Evolutionary conservation across 2,329 filamentous ascomycete species (phyloP), one percentile per base, ranked within the genome.

Genomic region (Ophiostoma piceae): DNA sequence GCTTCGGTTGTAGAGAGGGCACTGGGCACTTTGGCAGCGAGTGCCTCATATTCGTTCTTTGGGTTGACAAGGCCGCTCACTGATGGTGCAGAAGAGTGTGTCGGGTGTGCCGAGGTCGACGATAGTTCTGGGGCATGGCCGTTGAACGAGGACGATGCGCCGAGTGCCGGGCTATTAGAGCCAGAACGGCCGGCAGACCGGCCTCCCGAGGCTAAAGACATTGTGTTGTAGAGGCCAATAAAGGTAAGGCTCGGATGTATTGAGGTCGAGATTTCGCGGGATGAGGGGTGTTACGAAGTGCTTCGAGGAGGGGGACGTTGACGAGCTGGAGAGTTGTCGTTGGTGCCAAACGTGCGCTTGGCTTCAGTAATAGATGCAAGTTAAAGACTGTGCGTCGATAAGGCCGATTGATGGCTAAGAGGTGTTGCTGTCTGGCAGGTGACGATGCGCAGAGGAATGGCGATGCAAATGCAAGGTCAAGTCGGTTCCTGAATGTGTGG

Each of bases 1-100:
- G 83, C 80, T 78, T 89, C 87, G 68, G 77, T 77, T 72, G 78
- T 78, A 68, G 86, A 84, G 74, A 88, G 85, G 43, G 69, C n/a
- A 70, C 67, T 70, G 60, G 73, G 68, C 7, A 74, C 65, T 41
- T 43, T 71, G 22, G 72, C 70, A 2, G 72, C 72, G 7, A 68
- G 26, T 9, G 71, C 69, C 2, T 64, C 68, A 32, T 71, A 69
- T 32, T 71, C 68, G 22, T 69, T 37, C 66, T 68, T 71, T 14
- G 29, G 54, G 14, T 26, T 69, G 11, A 32, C 26, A 3, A 62
- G 57, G 26, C 26, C 57, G 12, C 2, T 62, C n/a, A n/a, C 22
- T 14, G 57, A 32, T 7, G 51, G 57, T 5, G 41, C 43, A 3
- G 69, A 14, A 19, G 57, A 29, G 2, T 60, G 26, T 26, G 70